Percentiles rank a stretch among this genome's conserved stretches.
phyloP scores from a whole-genome alignment of 176 grass and related monocot genomes.

The Zea luxurians region DNA sequence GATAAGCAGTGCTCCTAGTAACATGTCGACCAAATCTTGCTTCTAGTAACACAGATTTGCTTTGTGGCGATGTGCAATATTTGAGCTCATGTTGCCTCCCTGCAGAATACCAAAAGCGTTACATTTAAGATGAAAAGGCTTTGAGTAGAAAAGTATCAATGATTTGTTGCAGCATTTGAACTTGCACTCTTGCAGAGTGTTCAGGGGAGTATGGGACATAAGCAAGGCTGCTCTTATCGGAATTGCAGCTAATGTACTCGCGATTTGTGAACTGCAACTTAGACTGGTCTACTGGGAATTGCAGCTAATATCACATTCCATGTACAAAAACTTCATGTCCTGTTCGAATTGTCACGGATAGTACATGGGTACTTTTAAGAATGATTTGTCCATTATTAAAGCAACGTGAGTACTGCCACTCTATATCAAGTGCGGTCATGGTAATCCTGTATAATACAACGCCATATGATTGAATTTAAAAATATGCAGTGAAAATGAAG shows the following conservation, averaged over 20 bases:
- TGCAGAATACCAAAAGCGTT: constrained; percentile 22
- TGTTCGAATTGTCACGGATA: not conserved
- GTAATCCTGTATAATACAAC: not conserved
- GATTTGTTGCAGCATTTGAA: not conserved
- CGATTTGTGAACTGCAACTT: not conserved
- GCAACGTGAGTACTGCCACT: not conserved
- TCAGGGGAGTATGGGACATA: not conserved
- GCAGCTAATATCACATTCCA: not conserved
- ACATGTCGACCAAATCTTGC: constrained; percentile 37
- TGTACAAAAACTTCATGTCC: not conserved
- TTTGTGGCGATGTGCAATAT: constrained; percentile 32
- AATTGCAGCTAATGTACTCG: not conserved
- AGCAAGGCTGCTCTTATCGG: constrained; percentile 11
- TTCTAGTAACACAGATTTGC: constrained; percentile 34
- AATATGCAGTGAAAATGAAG: not conserved
- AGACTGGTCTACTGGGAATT: not conserved
- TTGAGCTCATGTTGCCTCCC: constrained; percentile 55
- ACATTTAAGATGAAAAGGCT: not conserved
- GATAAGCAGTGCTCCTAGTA: constrained; percentile 41
- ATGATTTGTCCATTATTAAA: not conserved
- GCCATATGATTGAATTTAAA: not conserved
- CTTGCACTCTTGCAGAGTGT: not conserved
- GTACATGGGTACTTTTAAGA: not conserved
- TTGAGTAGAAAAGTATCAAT: not conserved
- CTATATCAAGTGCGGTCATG: not conserved